These are phyloP conservation scores for Staphylotrichum longicolle DNA, from an alignment of 495 filamentous ascomycete genomes.

Conservation along the genomic window DNA sequence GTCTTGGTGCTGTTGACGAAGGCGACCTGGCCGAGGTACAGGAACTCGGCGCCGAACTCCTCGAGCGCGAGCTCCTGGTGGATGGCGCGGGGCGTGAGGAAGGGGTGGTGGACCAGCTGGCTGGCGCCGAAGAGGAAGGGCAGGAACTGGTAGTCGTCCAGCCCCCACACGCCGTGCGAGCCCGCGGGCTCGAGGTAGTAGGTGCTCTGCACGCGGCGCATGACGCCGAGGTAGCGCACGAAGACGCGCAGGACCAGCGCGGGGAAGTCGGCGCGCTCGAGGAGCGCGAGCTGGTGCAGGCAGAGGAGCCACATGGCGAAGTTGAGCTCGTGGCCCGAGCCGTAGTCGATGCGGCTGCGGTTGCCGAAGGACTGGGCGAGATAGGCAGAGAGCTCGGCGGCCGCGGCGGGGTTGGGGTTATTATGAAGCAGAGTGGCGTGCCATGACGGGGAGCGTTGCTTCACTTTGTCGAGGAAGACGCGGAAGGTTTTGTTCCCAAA, in stretches of 20 bases:
- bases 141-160: constrained; percentile 97
- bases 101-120: constrained; percentile 82
- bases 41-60: constrained; percentile 73
- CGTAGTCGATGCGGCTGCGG: constrained; percentile 88
- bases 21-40: constrained; percentile 88
- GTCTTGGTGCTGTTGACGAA: constrained; percentile 97
- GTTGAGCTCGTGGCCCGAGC: constrained; percentile 94
- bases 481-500: constrained; percentile 95
- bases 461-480: constrained; percentile 70
- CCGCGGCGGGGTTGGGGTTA: constrained; percentile 52
- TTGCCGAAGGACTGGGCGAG: constrained; percentile 82
- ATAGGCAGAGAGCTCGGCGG: constrained; percentile 73
- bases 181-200: constrained; percentile 97
- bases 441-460: constrained; percentile 54
- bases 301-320: constrained; percentile 93
- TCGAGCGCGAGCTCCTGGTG: constrained; percentile 84
- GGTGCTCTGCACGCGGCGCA: constrained; percentile 77
- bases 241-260: constrained; percentile 75
- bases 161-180: constrained; percentile 93
- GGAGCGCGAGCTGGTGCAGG: constrained; percentile 72
- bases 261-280: constrained; percentile 64
- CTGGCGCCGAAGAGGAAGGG: constrained; percentile 93
- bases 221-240: constrained; percentile 72
- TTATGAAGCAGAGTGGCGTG: constrained; percentile 58
- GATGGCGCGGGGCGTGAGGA: constrained; percentile 81